These are phyloP conservation scores for Tetrapyrgos nigripes DNA, from an alignment of 1,284 basidiomycete genomes.

Conservation along the genomic window DNA sequence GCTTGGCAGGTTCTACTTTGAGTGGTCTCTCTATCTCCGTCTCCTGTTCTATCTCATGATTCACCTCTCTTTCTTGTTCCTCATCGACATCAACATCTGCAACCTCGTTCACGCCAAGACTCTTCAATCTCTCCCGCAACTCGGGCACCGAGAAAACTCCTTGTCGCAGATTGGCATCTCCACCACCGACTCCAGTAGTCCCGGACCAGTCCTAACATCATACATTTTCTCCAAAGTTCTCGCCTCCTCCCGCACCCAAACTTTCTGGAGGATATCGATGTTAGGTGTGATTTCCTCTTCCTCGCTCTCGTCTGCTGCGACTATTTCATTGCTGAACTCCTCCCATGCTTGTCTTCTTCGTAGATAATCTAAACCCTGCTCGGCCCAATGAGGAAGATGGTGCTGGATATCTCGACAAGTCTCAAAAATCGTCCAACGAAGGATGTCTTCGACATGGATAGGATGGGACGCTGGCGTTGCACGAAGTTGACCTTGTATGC, in stretches of 20 bases:
- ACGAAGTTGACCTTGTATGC: too few species aligned
- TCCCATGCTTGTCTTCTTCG: constrained; percentile 40
- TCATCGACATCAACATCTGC: constrained; percentile 45
- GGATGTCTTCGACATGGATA: constrained; percentile 46
- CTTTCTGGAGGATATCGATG: neutral
- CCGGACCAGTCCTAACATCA: too few species aligned
- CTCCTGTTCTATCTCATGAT: constrained; percentile 50
- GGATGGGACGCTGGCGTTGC: too few species aligned
- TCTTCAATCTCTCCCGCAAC: constrained; percentile 24
- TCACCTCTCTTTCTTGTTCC: constrained; percentile 57
- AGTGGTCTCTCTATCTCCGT: constrained; percentile 42
- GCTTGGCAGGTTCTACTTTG: constrained; percentile 26
- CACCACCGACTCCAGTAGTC: constrained; percentile 10
- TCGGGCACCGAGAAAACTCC: neutral
- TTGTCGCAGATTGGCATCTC: neutral
- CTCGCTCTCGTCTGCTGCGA: too few species aligned
- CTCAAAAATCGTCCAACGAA: constrained; percentile 53
- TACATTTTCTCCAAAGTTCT: constrained; percentile 47
- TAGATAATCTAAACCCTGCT: constrained; percentile 53
- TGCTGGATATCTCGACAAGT: constrained; percentile 50
- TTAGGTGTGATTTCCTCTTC: too few species aligned
- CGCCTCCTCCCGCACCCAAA: constrained; percentile 49
- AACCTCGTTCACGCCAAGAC: constrained; percentile 35
- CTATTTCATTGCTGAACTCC: too few species aligned
- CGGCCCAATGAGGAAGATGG: constrained; percentile 49